Conservation (phyloP, 371 early-diverging fungal genomes). For the Quaeritorhiza haematococci region DNA sequence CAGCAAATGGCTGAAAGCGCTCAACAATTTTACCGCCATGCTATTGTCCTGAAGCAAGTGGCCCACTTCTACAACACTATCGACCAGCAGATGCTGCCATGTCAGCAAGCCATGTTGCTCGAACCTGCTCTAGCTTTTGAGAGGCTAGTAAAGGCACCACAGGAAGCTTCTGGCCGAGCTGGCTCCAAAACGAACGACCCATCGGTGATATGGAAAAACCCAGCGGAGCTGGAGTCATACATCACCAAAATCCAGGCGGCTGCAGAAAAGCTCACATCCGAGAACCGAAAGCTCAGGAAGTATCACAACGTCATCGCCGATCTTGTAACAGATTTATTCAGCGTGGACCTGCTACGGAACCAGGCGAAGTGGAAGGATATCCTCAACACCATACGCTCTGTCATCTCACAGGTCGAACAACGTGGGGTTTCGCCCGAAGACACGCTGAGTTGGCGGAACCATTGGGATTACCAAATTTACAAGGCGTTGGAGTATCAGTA, state of each 20-base stretch:
- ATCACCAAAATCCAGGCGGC: slow-evolving; percentile 34
- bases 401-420: slow-evolving; percentile 23
- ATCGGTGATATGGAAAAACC: slow-evolving; percentile 25
- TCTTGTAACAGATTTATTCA: slow-evolving; percentile 28
- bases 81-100: slow-evolving; percentile 48
- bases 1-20: slow-evolving; percentile 34
- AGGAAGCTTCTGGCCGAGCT: slow-evolving; percentile 10
- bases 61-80: slow-evolving; percentile 57
- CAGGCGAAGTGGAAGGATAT: slow-evolving; percentile 46
- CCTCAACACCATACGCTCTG: slow-evolving; percentile 28
- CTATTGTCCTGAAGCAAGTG: slow-evolving; percentile 45
- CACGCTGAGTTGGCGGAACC: slow-evolving; percentile 42
- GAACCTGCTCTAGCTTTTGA: slow-evolving; percentile 45
- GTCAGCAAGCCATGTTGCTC: slow-evolving; percentile 46
- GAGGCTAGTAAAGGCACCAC: slow-evolving; percentile 34
- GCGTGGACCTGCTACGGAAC: slow-evolving; percentile 36
- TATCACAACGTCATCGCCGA: slow-evolving; percentile 32
- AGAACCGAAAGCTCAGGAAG: slow-evolving; percentile 37
- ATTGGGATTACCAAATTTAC: slow-evolving; percentile 52
- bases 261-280: slow-evolving; percentile 31
- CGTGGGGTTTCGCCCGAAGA: slow-evolving; percentile 23
- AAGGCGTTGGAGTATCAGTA: slow-evolving; percentile 49
- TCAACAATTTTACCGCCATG: slow-evolving; percentile 35
- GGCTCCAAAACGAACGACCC: background rate
- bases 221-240: slow-evolving; percentile 37